A percentile compares a stretch with the other conserved stretches of the same genome.
Conservation (phyloP, 768 basidiomycete genomes). For the Sarcodon aspratus region DNA sequence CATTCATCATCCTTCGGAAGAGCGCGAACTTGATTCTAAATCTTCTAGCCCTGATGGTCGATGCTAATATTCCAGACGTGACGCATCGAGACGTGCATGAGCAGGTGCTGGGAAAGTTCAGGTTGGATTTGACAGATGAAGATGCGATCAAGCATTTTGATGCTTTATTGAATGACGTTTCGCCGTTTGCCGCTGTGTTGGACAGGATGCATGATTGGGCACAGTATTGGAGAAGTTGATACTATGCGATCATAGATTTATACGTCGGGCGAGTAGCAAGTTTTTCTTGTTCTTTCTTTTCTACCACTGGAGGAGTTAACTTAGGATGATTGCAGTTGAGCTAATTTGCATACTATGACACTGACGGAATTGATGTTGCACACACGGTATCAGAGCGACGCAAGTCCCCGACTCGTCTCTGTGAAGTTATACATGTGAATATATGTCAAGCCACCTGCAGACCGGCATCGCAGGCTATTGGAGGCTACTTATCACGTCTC, state of each 20-base stretch:
- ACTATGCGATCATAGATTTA: neutral
- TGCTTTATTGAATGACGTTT: conserved; percentile 85
- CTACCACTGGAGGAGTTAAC: no score
- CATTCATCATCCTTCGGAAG: conserved; percentile 91
- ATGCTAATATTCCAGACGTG: conserved; percentile 96
- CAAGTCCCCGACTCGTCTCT: no score
- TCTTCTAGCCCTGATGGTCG: conserved; percentile 92
- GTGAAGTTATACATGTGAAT: no score
- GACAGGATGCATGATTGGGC: conserved; percentile 90
- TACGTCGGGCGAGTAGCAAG: no score
- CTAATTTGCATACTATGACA: no score
- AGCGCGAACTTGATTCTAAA: conserved; percentile 96
- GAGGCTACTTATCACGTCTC: no score
- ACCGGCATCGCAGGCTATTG: no score
- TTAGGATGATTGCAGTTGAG: no score
- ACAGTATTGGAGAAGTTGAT: conserved; percentile 76
- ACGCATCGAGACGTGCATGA: conserved; percentile 81
- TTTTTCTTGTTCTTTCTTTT: no score
- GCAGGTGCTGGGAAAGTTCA: conserved; percentile 94
- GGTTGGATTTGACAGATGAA: conserved; percentile 88
- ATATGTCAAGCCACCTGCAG: no score
- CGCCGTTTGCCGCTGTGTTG: conserved; percentile 85
- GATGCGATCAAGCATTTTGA: conserved; percentile 98
- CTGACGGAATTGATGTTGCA: no score
- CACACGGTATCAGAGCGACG: no score